A percentile compares a stretch with the other conserved stretches of the same genome.
phyloP scores from a whole-genome alignment of 768 basidiomycete species.

The Agaricus sinodeliciosus region DNA sequence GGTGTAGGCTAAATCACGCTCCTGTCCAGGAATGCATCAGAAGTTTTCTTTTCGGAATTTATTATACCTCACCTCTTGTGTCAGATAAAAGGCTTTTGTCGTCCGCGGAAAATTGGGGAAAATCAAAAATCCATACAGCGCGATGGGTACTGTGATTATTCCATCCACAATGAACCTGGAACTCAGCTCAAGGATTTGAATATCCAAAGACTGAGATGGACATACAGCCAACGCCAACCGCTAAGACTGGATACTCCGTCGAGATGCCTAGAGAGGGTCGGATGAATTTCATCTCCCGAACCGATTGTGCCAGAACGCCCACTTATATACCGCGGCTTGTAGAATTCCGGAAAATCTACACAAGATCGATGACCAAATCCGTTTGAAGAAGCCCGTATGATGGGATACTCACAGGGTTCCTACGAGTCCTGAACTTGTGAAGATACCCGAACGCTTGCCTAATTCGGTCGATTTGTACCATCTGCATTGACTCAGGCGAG shows the following conservation, averaged over 20 bases:
- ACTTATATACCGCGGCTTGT: conserved; percentile 59
- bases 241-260: conserved; percentile 46
- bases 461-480: conserved; percentile 71
- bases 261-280: conserved; percentile 33
- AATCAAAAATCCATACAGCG: conserved; percentile 62
- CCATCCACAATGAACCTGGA: conserved; percentile 62
- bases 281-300: conserved; percentile 1
- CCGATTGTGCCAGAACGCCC: conserved; percentile 10
- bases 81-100: conserved; percentile 59
- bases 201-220: conserved; percentile 2
- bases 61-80: conserved; percentile 34
- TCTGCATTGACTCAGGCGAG: conserved; percentile 20
- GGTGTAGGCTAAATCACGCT: conserved; percentile 44
- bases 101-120: conserved; percentile 69
- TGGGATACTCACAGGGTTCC: conserved; percentile 50
- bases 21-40: conserved; percentile 28
- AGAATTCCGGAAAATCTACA: conserved; percentile 58
- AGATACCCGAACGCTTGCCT: conserved; percentile 67
- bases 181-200: not conserved
- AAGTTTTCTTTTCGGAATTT: not conserved
- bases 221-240: conserved; percentile 66
- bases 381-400: not conserved
- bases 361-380: no score
- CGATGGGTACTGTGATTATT: conserved; percentile 65
- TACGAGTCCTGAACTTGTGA: conserved; percentile 54